Percentiles rank a stretch among this genome's conserved stretches.
These are phyloP conservation scores for Erodium moschatum DNA, from an alignment of 441 rosid genomes.

Conservation along the genomic window DNA sequence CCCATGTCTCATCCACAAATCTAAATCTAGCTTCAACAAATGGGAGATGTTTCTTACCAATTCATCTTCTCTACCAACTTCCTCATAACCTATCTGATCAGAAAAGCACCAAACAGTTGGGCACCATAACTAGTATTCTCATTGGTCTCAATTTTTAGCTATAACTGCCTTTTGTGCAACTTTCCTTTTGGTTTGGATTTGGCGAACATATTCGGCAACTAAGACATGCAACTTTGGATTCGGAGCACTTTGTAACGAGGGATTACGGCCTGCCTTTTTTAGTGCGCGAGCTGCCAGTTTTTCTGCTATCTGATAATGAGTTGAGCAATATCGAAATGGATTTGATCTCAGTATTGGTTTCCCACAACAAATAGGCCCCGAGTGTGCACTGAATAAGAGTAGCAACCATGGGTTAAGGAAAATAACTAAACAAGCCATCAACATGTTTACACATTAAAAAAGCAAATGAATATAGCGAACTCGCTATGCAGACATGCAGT, in stretches of 20 bases:
- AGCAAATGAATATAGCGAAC: not conserved
- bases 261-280: slow-evolving; percentile 27
- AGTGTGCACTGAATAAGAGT: slow-evolving; percentile 26
- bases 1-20: not conserved
- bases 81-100: not conserved
- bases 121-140: slow-evolving; percentile 19
- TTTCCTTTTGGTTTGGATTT: slow-evolving; percentile 27
- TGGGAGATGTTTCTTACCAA: not conserved
- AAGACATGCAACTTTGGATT: slow-evolving; percentile 27
- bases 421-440: not conserved
- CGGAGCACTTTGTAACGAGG: slow-evolving; percentile 21
- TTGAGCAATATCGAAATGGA: slow-evolving; percentile 23
- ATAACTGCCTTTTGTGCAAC: slow-evolving; percentile 17
- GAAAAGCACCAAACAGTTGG: not conserved
- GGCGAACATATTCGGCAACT: slow-evolving; percentile 24
- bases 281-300: slow-evolving; percentile 23
- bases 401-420: slow-evolving; percentile 3
- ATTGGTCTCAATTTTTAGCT: slow-evolving; percentile 16
- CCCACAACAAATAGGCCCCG: slow-evolving; percentile 24
- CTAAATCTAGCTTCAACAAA: not conserved
- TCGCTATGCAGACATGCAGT: not conserved
- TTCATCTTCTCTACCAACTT: not conserved
- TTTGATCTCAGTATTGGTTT: slow-evolving; percentile 25
- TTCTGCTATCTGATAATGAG: slow-evolving; percentile 26
- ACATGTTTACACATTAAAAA: not conserved